Base-by-base conservation (phyloP, 23 red algal species). In the Gracilaria gracilis region DNA sequence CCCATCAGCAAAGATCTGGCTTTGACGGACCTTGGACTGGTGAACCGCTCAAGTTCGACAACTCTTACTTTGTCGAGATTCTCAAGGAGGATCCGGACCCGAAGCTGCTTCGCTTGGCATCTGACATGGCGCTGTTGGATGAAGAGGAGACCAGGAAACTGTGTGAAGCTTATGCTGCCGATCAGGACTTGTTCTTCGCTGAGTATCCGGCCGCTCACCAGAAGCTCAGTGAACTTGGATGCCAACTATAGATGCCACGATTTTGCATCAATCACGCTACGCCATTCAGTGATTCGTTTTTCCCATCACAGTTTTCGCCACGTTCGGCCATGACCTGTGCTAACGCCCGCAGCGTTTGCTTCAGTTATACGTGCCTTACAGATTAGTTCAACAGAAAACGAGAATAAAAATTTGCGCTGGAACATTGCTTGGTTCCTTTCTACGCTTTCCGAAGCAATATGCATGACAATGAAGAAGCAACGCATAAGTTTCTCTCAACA, bases 161-260 rank as follows among this genome's bases (percentile, higher is more conserved):
- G 37, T 88, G 92, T 28, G 74, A 95, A 59, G 40, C 77, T 31
- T 98, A 98, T 61, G 96, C 96, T 42, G 88, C 61, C 17, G 84
- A 98, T 58, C 83, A 98, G 83, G 81, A 93, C 28, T 23, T 71
- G n/a, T 98, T 98, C 83, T 98, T 98, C 54, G 74, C 46, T 32
- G 96, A 98, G 39, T 98, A 98, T 61, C 12, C 61, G 19, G 70
- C 87, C 53, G 89, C 93, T 29, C 96, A 98, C 79, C 65, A 83
- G 36, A 98, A 98, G 58, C 93, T 98, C 42, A 95, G 93, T 81
- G 96, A 98, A 75, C 93, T 98, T 49, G 96, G 96, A 7, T 82
- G 79, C 53, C 35, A 59, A 27, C 54, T 82, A 40, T 82, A 34
- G 36, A 1, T 15, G 7, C 9, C 1, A 48, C 12, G 7, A 12